Conservation (phyloP, 129 eudicot species). For the Saposhnikovia divaricata region DNA sequence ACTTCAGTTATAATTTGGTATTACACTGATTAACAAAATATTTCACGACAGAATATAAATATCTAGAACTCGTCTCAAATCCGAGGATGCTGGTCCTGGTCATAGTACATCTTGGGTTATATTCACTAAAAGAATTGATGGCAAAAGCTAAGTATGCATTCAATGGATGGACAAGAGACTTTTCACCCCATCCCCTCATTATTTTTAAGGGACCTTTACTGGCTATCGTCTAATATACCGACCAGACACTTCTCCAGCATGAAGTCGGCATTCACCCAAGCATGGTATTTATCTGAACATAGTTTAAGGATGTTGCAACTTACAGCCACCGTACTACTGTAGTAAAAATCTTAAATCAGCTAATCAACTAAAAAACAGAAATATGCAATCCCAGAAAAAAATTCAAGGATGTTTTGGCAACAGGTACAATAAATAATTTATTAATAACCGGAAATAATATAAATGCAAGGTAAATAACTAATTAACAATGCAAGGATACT, state of each 20-base stretch:
- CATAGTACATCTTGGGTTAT: neutral
- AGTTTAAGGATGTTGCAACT: constrained; percentile 26
- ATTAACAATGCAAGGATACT: constrained; percentile 59
- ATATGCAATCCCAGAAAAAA: neutral
- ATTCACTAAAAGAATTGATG: neutral
- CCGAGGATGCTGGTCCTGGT: neutral
- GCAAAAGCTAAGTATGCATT: neutral
- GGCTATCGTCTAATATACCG: constrained; percentile 40
- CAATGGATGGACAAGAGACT: neutral
- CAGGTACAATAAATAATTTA: neutral
- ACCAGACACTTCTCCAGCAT: constrained; percentile 55
- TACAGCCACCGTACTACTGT: neutral
- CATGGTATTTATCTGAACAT: constrained; percentile 47
- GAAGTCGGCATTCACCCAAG: constrained; percentile 61
- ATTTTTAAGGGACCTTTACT: neutral
- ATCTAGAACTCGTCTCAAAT: neutral
- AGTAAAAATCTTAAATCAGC: neutral
- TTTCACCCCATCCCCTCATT: neutral
- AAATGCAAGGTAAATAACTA: neutral
- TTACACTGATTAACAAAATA: neutral
- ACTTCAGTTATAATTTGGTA: neutral
- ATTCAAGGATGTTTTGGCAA: neutral
- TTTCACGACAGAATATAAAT: neutral
- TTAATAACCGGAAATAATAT: neutral
- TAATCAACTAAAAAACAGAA: neutral